Base-by-base conservation (phyloP, 1,284 basidiomycete genomes). In the Papiliotrema nemorosa region DNA sequence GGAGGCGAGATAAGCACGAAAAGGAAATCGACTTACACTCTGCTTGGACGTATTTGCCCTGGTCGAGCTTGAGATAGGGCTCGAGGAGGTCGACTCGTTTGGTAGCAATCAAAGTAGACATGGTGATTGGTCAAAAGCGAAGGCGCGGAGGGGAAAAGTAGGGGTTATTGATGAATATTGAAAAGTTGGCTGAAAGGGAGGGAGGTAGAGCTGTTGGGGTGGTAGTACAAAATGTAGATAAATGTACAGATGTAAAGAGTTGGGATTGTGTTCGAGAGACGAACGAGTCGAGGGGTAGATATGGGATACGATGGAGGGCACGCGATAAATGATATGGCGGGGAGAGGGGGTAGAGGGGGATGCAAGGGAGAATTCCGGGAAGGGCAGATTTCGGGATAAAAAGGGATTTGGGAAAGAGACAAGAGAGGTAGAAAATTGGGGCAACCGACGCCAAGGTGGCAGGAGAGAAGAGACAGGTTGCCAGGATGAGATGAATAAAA, bases 31-130 rank as follows among this genome's bases (percentile, higher is more conserved):
- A 75, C 84, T 60, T 76, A 91, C 90, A 94, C 78, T 94, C 91
- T 47, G 92, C 91, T 80, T 94, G 91, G 73, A 94, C 70, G 72
- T 88, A 87, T 21, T 84, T 83, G 52, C 90, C 90, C 77, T 94
- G 91, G 62, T 82, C 79, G 57, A 94, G 85, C 55, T 83, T 81
- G 67, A 93, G 87, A 79, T 81, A 94, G 67, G 86, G 90, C 29
- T 85, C 84, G 67, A 93, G 84, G 63, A 93, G 84, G 64, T 90
- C 89, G 73, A 86, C 86, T 69, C 77, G 82, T 78, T 88, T 89
- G 55, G 66, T 67, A 63, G 75, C 74, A 53, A 75, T 71, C 48
- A 71, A 54, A 40, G 62, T 62, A 60, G 70, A 72, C 70, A 74
- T 74, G 57, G 37, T 43, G 41, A 43, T 43, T 43, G 41, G 41